Evolutionary conservation across 306 rosid species (phyloP).

Genomic region (Macrotyloma uniflorum): DNA sequence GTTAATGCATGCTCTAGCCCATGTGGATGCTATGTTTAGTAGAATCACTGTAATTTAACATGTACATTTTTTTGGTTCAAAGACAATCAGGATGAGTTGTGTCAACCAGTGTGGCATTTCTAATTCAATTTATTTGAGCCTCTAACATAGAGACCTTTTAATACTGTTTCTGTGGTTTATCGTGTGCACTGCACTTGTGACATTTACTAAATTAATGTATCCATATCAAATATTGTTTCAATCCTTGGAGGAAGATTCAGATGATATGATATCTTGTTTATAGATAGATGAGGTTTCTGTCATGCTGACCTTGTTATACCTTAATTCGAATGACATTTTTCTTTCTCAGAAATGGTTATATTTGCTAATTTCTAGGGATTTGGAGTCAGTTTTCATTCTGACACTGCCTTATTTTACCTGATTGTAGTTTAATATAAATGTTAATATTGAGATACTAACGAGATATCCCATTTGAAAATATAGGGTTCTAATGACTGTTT

Average conservation of each 20-base stretch:
- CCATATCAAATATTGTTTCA: conserved; percentile 1
- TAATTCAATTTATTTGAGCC: conserved; percentile 20
- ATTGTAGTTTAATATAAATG: conserved; percentile 12
- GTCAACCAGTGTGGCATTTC: not conserved
- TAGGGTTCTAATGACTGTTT: conserved; percentile 75
- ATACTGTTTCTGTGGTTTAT: not conserved
- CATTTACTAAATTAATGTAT: conserved; percentile 14
- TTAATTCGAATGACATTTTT: conserved; percentile 1
- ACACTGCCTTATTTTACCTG: conserved; percentile 18
- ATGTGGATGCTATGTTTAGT: conserved; percentile 9
- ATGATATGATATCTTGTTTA: not conserved
- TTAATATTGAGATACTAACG: conserved; percentile 40
- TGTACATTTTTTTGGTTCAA: conserved; percentile 3
- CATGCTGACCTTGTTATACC: conserved; percentile 21
- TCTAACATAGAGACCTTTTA: not conserved
- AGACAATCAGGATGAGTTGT: not conserved
- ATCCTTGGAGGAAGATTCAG: conserved; percentile 12
- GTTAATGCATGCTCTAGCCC: not conserved
- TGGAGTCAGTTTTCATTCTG: conserved; percentile 18
- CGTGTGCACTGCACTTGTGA: not conserved
- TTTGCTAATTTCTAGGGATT: conserved; percentile 31
- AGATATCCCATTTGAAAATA: conserved; percentile 36
- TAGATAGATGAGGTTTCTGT: not conserved
- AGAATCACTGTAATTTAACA: not conserved
- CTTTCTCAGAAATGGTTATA: not conserved